These are phyloP conservation scores for Haplosporangium sp. DNA, from an alignment of 371 early-diverging fungal species.

Conservation along the genomic window DNA sequence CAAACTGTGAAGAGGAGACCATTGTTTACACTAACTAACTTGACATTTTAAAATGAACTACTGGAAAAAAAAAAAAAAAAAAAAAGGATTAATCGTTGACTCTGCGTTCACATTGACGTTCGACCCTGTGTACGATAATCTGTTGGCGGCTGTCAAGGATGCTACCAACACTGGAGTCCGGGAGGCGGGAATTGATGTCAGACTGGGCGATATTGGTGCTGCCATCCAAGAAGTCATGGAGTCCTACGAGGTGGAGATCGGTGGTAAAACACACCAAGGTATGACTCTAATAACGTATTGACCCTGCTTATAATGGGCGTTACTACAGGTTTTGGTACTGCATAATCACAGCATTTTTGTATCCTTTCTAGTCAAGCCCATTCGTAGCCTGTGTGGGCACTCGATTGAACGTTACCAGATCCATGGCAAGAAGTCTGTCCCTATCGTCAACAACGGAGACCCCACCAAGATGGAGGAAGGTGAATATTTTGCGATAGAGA, in stretches of 20 bases:
- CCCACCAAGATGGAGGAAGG: slow-evolving; percentile 97
- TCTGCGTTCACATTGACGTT: slow-evolving; percentile 98
- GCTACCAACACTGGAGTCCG: slow-evolving; percentile 98
- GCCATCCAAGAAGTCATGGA: slow-evolving; percentile 99
- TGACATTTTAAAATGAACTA: slow-evolving; percentile 62
- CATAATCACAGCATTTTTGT: background rate
- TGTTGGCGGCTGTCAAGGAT: slow-evolving; percentile 94
- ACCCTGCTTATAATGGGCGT: background rate
- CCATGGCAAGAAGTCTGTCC: slow-evolving; percentile 98
- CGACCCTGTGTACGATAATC: slow-evolving; percentile 91
- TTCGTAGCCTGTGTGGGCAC: slow-evolving; percentile 65
- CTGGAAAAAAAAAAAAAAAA: slow-evolving; percentile 74
- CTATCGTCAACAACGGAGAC: slow-evolving; percentile 92
- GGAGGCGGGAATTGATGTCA: slow-evolving; percentile 97
- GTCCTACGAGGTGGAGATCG: slow-evolving; percentile 97
- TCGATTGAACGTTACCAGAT: slow-evolving; percentile 95
- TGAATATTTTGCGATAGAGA: slow-evolving; percentile 98
- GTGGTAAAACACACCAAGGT: slow-evolving; percentile 90
- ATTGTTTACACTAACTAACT: slow-evolving; percentile 61
- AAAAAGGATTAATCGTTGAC: slow-evolving; percentile 91
- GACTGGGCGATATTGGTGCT: slow-evolving; percentile 97
- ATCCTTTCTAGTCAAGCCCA: slow-evolving; percentile 80
- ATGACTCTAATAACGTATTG: background rate
- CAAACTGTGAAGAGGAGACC: no score
- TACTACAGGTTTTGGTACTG: background rate